Conservation (phyloP, 306 rosid species). For the Heteromeles arbutifolia region DNA sequence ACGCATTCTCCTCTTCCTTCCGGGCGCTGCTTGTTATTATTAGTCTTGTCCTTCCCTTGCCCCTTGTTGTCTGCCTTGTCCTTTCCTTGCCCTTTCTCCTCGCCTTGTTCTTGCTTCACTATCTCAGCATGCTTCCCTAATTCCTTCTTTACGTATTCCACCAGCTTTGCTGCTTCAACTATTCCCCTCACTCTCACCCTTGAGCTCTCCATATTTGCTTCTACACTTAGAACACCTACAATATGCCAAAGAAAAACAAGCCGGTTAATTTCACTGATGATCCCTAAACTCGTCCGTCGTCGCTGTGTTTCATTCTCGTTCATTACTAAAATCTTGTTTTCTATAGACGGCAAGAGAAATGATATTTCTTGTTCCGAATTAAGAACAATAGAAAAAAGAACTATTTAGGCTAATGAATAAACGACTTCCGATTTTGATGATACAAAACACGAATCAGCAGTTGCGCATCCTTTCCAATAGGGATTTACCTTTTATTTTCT, state of each 20-base stretch:
- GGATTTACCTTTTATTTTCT: conserved; percentile 45
- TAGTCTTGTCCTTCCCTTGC: not conserved
- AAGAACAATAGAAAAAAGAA: no score
- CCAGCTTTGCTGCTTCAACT: conserved; percentile 37
- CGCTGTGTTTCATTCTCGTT: no score
- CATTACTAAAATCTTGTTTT: no score
- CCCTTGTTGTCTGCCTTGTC: not conserved
- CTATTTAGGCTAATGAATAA: no score
- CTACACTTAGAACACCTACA: conserved; percentile 52
- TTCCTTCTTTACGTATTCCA: conserved; percentile 36
- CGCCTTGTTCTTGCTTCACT: conserved; percentile 16
- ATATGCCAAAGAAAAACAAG: no score
- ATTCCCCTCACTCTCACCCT: conserved; percentile 51
- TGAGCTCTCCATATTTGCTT: conserved; percentile 43
- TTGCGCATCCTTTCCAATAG: not conserved
- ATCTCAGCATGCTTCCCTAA: conserved; percentile 54
- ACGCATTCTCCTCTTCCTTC: not conserved
- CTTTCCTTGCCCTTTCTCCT: not conserved
- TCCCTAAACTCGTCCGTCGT: no score
- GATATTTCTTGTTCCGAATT: no score
- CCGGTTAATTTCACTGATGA: not conserved
- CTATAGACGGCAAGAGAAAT: no score
- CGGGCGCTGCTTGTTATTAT: not conserved
- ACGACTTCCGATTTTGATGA: no score
- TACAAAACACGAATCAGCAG: not conserved